phyloP scores from a whole-genome alignment of 2,329 filamentous ascomycete genomes.

The Sporothrix inflata region DNA sequence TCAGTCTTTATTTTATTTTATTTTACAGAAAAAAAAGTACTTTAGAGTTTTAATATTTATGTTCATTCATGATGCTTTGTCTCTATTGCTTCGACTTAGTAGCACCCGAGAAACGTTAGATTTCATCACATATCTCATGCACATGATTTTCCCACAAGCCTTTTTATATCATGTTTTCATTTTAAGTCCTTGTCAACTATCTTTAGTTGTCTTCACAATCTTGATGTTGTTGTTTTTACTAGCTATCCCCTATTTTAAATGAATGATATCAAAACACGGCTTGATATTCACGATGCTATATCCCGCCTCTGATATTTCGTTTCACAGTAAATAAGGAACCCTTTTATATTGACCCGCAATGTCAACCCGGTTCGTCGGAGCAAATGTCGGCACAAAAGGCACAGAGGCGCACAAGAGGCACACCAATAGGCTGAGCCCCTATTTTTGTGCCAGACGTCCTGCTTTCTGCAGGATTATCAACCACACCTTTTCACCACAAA shows the following conservation, averaged over 20 bases:
- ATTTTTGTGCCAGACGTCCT: neutral
- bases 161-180: neutral
- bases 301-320: neutral
- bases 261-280: neutral
- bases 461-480: neutral
- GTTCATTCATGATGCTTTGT: too few relatives aligned
- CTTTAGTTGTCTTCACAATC: neutral
- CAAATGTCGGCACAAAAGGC: neutral
- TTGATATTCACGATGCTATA: neutral
- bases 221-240: neutral
- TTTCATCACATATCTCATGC: too few relatives aligned
- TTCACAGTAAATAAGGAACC: neutral
- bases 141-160: too few relatives aligned
- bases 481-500: neutral
- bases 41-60: too few relatives aligned
- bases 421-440: neutral
- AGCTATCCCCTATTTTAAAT: neutral
- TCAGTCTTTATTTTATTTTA: too few relatives aligned
- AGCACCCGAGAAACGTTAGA: too few relatives aligned
- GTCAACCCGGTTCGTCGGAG: neutral
- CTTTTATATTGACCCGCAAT: neutral
- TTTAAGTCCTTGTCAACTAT: neutral
- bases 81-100: too few relatives aligned
- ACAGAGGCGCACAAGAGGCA: neutral
- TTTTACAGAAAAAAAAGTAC: too few relatives aligned